Percentiles rank a stretch among this genome's conserved stretches.
These are phyloP conservation scores for Calonectria montana DNA, from an alignment of 2,329 filamentous ascomycete species.

Conservation along the genomic window DNA sequence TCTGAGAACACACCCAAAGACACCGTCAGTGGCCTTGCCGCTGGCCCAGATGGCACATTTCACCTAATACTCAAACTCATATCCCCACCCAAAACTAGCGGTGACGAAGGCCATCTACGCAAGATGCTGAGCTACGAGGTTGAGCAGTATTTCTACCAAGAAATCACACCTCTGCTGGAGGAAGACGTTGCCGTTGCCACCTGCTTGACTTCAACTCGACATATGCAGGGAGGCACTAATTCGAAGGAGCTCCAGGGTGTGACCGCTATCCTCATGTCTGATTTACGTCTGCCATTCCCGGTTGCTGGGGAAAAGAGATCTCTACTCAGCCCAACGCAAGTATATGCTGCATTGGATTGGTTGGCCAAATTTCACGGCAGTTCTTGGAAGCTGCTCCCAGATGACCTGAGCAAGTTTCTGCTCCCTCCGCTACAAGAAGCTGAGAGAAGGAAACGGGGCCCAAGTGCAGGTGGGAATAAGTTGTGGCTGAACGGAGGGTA, in stretches of 20 bases:
- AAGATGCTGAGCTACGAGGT: slow-evolving; percentile 76
- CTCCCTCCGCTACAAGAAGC: slow-evolving; percentile 68
- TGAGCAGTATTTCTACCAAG: slow-evolving; percentile 73
- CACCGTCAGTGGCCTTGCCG: slow-evolving; percentile 17
- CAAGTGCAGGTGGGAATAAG: slow-evolving; percentile 34
- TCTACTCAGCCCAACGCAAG: slow-evolving; percentile 59
- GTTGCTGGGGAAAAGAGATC: slow-evolving; percentile 66
- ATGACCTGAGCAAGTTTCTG: slow-evolving; percentile 51
- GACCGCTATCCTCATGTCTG: slow-evolving; percentile 68
- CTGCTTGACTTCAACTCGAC: slow-evolving; percentile 59
- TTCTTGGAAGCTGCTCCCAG: slow-evolving; percentile 56
- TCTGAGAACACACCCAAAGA: slow-evolving; percentile 25
- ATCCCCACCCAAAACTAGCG: slow-evolving; percentile 51
- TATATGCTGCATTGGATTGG: slow-evolving; percentile 69
- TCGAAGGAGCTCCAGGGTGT: slow-evolving; percentile 50
- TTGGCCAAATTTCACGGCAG: slow-evolving; percentile 69
- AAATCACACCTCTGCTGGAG: slow-evolving; percentile 62
- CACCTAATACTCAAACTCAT: slow-evolving; percentile 70
- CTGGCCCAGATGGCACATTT: slow-evolving; percentile 38
- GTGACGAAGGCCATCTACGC: slow-evolving; percentile 71
- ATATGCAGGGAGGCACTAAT: slow-evolving; percentile 33
- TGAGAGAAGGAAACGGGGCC: slow-evolving; percentile 35
- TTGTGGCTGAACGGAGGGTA: slow-evolving; percentile 77
- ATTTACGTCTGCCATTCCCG: slow-evolving; percentile 65
- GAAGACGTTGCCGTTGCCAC: slow-evolving; percentile 59